These are phyloP conservation scores for Hortiboletus flavorubellus DNA, from an alignment of 768 basidiomycete species.

Conservation along the genomic window DNA sequence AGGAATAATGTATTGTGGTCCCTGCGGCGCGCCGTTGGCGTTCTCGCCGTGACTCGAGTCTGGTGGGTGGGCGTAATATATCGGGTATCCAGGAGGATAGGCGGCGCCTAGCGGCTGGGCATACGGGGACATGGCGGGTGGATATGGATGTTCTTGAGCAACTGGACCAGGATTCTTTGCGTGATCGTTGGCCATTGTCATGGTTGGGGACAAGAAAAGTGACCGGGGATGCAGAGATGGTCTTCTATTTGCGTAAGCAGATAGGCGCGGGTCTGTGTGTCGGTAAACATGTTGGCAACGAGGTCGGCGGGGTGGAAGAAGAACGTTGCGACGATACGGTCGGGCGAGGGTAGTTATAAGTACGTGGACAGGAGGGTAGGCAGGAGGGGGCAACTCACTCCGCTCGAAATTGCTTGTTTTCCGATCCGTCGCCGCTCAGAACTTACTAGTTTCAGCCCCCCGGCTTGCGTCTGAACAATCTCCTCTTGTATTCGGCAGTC, in stretches of 20 bases:
- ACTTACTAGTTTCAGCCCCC: slow-evolving; percentile 16
- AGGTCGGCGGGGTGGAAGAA: slow-evolving; percentile 6
- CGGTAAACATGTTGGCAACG: slow-evolving; percentile 18
- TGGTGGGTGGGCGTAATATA: slow-evolving; percentile 32
- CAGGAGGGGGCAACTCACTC: slow-evolving; percentile 28
- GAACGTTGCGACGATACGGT: slow-evolving; percentile 3
- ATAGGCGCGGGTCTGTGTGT: slow-evolving; percentile 25
- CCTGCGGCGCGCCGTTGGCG: slow-evolving; percentile 26
- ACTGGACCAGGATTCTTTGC: slow-evolving; percentile 34
- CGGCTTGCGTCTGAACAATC: slow-evolving; percentile 9
- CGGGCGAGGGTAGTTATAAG: neutral
- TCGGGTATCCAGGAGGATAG: slow-evolving; percentile 32
- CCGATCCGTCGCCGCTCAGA: slow-evolving; percentile 39
- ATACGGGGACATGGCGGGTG: slow-evolving; percentile 28
- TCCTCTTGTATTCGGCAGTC: slow-evolving; percentile 11
- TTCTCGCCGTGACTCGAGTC: slow-evolving; percentile 34
- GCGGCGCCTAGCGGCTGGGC: slow-evolving; percentile 25
- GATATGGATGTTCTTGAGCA: slow-evolving; percentile 34
- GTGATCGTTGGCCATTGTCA: slow-evolving; percentile 31
- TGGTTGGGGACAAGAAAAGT: slow-evolving; percentile 22
- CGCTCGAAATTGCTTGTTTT: slow-evolving; percentile 37
- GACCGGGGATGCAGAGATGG: slow-evolving; percentile 23
- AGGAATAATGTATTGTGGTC: slow-evolving; percentile 36
- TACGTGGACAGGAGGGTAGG: neutral
- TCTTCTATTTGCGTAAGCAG: slow-evolving; percentile 32